phyloP scores from a whole-genome alignment of 1,284 basidiomycete species.

The Schizophyllum amplum region DNA sequence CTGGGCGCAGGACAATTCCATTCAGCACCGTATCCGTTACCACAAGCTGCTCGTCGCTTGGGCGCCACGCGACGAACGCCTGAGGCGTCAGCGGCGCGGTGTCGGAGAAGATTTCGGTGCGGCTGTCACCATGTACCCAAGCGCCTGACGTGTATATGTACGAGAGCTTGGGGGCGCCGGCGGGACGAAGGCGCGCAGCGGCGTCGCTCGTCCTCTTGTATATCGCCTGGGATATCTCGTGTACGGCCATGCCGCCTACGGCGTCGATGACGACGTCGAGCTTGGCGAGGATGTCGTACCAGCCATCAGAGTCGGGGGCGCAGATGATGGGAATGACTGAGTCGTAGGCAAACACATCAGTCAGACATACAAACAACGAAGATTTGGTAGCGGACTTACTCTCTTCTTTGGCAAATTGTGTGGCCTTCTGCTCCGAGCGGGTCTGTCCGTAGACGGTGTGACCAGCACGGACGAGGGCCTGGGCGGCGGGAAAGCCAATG shows the following conservation, averaged over 20 bases:
- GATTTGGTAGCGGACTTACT: constrained; percentile 21
- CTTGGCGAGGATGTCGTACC: constrained; percentile 31
- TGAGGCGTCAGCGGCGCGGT: constrained; percentile 25
- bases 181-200: constrained; percentile 18
- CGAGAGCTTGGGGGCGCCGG: constrained; percentile 30
- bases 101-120: constrained; percentile 25
- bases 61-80: constrained; percentile 28
- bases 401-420: constrained; percentile 35
- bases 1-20: constrained; percentile 44
- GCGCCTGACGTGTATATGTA: constrained; percentile 44
- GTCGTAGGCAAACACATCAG: not conserved
- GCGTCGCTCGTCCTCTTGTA: constrained; percentile 14
- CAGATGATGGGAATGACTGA: constrained; percentile 41
- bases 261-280: constrained; percentile 43
- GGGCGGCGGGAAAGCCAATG: constrained; percentile 38
- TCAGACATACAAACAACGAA: not conserved
- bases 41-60: constrained; percentile 27
- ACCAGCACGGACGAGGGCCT: constrained; percentile 42
- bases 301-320: constrained; percentile 28
- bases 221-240: not conserved
- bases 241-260: constrained; percentile 26
- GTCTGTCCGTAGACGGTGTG: constrained; percentile 45
- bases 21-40: constrained; percentile 25
- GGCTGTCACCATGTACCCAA: constrained; percentile 39
- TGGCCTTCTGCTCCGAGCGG: constrained; percentile 31